These are phyloP conservation scores for Epicoccum sorghinum DNA, from an alignment of 2,329 filamentous ascomycete genomes.

Conservation along the genomic window DNA sequence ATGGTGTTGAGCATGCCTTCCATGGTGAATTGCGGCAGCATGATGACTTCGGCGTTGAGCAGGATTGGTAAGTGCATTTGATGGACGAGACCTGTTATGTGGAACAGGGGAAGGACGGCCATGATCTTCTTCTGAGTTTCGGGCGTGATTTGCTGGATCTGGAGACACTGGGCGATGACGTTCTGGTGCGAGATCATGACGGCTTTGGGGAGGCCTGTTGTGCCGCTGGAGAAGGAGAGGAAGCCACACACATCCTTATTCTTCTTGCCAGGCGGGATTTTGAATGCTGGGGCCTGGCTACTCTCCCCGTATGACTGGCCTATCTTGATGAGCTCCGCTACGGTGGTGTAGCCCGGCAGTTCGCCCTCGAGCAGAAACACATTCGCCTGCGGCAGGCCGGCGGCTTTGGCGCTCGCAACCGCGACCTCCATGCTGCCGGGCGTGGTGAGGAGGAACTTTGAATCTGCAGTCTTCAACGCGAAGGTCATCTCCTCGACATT, in stretches of 20 bases:
- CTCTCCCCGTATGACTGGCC: constrained; percentile 51
- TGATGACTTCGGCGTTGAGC: constrained; percentile 69
- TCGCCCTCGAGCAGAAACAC: constrained; percentile 65
- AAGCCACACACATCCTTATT: constrained; percentile 64
- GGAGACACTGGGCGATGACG: constrained; percentile 63
- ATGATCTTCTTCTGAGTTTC: constrained; percentile 50
- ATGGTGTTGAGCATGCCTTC: constrained; percentile 55
- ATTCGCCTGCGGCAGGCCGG: constrained; percentile 58
- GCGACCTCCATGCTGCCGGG: constrained; percentile 62
- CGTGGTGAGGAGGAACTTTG: constrained; percentile 65
- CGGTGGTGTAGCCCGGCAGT: constrained; percentile 56
- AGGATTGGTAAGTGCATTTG: constrained; percentile 67
- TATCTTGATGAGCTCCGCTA: constrained; percentile 54
- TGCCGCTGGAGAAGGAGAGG: constrained; percentile 47
- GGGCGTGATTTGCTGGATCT: constrained; percentile 52
- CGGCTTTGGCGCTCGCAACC: constrained; percentile 59
- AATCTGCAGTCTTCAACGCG: constrained; percentile 63
- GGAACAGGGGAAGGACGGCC: constrained; percentile 43
- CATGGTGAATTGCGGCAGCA: constrained; percentile 69
- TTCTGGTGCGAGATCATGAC: constrained; percentile 47
- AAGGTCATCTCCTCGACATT: constrained; percentile 72
- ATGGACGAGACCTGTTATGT: constrained; percentile 46
- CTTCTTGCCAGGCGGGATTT: constrained; percentile 58
- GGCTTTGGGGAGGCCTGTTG: constrained; percentile 47
- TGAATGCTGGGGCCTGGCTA: constrained; percentile 56